Base-by-base conservation (phyloP, 176 grass and related monocot genomes). In the Carex parvula region DNA sequence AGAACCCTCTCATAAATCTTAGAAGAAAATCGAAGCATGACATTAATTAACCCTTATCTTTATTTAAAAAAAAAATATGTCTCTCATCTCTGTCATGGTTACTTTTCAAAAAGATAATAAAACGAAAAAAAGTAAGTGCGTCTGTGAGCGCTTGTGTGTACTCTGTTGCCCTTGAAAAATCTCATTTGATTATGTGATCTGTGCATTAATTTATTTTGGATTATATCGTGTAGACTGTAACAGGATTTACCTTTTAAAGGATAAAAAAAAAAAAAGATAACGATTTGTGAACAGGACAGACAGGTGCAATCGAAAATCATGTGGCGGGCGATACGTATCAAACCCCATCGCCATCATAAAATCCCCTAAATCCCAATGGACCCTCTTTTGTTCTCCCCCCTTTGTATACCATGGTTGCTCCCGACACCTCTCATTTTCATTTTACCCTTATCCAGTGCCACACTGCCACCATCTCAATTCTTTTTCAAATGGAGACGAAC, bases 311-410 rank as follows among this genome's bases (percentile, higher is more conserved):
- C 77, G 50, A 71, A 70, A 42, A 77, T 83, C 13, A 54, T 48
- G 42, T 33, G 86, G 79, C 22, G 21, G 62, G 22, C 18, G 66
- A 82, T 87, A 60, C 65, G 64, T 83, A 83, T 87, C 78, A 83
- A 39, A 32, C 52, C 20, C 33, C 29, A 64, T 87, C 86, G 22
- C 78, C 11, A 66, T 87, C 86, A 87, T 42, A 24, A 87, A 87
- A 87, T 87, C 86, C 79, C 54, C 86, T 64, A 62, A 87, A 83
- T 77, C 71, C 70, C 52, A 26, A 53, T 87, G 86, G 86, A 60
- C 68, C 79, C 67, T 55, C 15, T 75, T 70, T 17, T 64, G 79
- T 74, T 66, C 32, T 64, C 21, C 16, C 17, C 11, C 37, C 4
- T 60, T 53, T 74, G 68, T 70, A 32, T 63, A 54, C 14, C 69